phyloP scores from a whole-genome alignment of 139 green algal genomes.

The Coelastrella sp. region DNA sequence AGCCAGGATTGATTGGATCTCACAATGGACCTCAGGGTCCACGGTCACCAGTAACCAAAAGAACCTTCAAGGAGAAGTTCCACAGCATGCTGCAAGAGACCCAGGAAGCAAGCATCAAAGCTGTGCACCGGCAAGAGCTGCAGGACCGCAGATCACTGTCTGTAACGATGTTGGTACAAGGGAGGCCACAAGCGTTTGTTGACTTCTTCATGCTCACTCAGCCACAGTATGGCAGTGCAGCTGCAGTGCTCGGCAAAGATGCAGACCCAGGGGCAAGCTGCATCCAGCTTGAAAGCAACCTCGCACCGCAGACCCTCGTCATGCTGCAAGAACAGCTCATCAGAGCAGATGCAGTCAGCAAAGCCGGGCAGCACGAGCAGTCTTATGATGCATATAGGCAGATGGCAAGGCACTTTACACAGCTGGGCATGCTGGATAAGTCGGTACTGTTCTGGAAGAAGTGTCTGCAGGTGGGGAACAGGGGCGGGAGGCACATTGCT shows the following conservation, averaged over 20 bases:
- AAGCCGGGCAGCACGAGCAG: not conserved
- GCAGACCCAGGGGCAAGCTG: slow-evolving; percentile 39
- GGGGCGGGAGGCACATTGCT: no score
- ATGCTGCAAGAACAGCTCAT: slow-evolving; percentile 63
- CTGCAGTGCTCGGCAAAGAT: not conserved
- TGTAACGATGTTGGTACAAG: slow-evolving; percentile 63
- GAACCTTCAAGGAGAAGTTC: slow-evolving; percentile 26
- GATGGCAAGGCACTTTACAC: slow-evolving; percentile 65
- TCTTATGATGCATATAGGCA: slow-evolving; percentile 51
- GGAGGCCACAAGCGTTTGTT: slow-evolving; percentile 63
- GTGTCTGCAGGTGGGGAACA: slow-evolving; percentile 44
- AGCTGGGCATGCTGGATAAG: slow-evolving; percentile 55
- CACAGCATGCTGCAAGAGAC: slow-evolving; percentile 24
- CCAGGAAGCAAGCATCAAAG: slow-evolving; percentile 19
- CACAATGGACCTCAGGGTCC: not conserved
- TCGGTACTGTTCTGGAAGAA: slow-evolving; percentile 66
- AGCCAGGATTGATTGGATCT: not conserved
- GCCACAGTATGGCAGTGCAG: slow-evolving; percentile 14
- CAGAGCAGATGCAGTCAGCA: slow-evolving; percentile 50
- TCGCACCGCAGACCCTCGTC: slow-evolving; percentile 51
- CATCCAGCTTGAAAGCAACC: not conserved
- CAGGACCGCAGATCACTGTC: slow-evolving; percentile 61
- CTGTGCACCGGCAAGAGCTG: slow-evolving; percentile 16
- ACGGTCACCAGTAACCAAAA: not conserved
- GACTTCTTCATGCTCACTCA: slow-evolving; percentile 69